Evolutionary conservation across 75 land plant species (phyloP).

Genomic region (Pinus albicaulis): DNA sequence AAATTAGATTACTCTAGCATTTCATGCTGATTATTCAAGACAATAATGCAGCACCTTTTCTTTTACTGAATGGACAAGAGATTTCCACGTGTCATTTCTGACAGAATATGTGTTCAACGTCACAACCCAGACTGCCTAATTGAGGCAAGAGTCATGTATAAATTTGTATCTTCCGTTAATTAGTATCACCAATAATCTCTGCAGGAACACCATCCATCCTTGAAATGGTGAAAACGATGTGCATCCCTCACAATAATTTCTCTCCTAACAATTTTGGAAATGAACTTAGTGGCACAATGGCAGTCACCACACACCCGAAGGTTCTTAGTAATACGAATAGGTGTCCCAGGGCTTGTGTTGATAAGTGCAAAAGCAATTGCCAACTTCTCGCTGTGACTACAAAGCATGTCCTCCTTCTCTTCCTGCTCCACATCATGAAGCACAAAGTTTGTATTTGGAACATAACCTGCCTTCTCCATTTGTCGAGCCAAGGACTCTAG

Average conservation of each 20-base stretch:
- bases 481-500: slow-evolving; percentile 1
- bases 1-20: no score
- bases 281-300: slow-evolving; percentile 17
- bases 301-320: slow-evolving; percentile 19
- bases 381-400: slow-evolving; percentile 25
- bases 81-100: no score
- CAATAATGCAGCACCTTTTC: no score
- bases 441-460: slow-evolving; percentile 17
- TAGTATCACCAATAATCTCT: slow-evolving; percentile 23
- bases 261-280: slow-evolving; percentile 14
- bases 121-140: no score
- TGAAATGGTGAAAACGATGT: slow-evolving; percentile 25
- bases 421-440: slow-evolving; percentile 27
- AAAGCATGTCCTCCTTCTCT: slow-evolving; percentile 20
- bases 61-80: no score
- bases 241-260: slow-evolving; percentile 15
- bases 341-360: neutral
- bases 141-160: no score
- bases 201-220: slow-evolving; percentile 17
- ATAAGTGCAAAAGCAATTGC: slow-evolving; percentile 22
- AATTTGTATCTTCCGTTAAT: no score
- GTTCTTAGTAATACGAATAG: slow-evolving; percentile 19
- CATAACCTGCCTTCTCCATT: slow-evolving; percentile 15
- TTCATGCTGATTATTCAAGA: no score
- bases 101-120: no score